Base-by-base conservation (phyloP, 2,329 filamentous ascomycete genomes). In the Fusarium heterosporum region DNA sequence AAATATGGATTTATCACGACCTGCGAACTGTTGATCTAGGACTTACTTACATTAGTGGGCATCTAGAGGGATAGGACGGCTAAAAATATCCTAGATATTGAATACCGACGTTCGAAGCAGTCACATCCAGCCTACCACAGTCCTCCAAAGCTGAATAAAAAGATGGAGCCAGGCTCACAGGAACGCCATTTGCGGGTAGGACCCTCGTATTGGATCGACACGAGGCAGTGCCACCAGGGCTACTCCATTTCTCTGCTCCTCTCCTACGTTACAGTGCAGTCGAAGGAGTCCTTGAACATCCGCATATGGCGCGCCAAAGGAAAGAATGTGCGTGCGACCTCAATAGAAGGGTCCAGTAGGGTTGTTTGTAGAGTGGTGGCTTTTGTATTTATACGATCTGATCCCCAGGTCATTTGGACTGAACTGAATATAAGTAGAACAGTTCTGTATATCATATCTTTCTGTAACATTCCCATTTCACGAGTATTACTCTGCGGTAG, bases 121-220 rank as follows among this genome's bases (percentile, higher is more conserved):
- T 39, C 41, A 54, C 26, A 22, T 32, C 36, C 49, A 64, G 48
- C 61, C 64, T 49, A 47, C 32, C 34, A 25, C 48, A 66, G 47
- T 61, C 51, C 47, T 61, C 30, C 32, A 36, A 28, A 54, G 36
- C 43, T 19, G 39, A 41, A 36, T 34, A 32, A 47, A 60, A 61
- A 55, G 56, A 65, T 61, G 54, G 61, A 66, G 41, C 51, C 47
- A 54, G 62, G 55, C 60, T 53, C 36, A 55, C 48, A 45, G 16
- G 40, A 57, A 49, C 66, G 66, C 57, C 66, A 69, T 57, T 28
- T 63, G 55, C 55, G 51, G 55, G 61, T 66, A 49, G 45, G 36
- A 43, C 61, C 41, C 66, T 69, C 66, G 66, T 69, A 69, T 69
- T 53, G 22, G 50, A 56, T 62, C 53, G 51, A 64, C 65, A 62